Evolutionary conservation across 352 stramenopile genomes (phyloP), one percentile per base, ranked within the genome.

Genomic region (Globisporangium alternatum): DNA sequence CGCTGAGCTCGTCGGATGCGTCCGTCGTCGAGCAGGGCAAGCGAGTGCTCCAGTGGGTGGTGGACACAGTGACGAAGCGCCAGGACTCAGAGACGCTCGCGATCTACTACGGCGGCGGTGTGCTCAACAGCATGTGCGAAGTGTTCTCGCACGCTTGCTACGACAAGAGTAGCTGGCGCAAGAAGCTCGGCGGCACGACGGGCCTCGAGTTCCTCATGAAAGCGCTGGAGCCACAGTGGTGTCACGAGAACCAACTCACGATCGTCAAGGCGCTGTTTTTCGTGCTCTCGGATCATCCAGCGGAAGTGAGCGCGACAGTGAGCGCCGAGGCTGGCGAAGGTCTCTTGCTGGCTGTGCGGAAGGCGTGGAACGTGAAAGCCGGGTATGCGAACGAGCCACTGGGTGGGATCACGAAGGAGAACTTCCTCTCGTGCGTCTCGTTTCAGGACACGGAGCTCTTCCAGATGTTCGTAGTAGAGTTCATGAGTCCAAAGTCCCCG

Each of bases 241-340:
- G 81, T 57, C 88, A 92, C 54, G 86, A 95, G 70, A 96, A 96
- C 60, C 83, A 96, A 58, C 70, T 96, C 4, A 86, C 74, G 28
- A 93, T 97, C 54, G 70, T 91, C 19, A 93, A 93, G 43, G 81
- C 84, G 4, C 64, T 97, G 39, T 91, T 97, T 55, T 97, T 96
- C 59, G 87, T 97, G 30, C 67, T 97, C 17, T 90, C 84, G 8
- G 86, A 96, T 54, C 89, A 97, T 60, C 86, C 88, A 4, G 71
- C 82, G 4, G 89, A 97, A 77, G 83, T 96, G 31, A 93, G 80
- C 53, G 75, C 83, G 4, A 91, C 72, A n/a, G 79, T 96, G 33
- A 91, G 81, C 62, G 63, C 69, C 12, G 85, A 93, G 41, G 89
- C 86, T 13, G 84, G 86, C 10, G 72, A 92, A 7, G 66, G 83